Percentiles rank a stretch among this genome's conserved stretches.
Evolutionary conservation across 2,329 filamentous ascomycete species (phyloP).

Genomic region (Colletotrichum paranaense): DNA sequence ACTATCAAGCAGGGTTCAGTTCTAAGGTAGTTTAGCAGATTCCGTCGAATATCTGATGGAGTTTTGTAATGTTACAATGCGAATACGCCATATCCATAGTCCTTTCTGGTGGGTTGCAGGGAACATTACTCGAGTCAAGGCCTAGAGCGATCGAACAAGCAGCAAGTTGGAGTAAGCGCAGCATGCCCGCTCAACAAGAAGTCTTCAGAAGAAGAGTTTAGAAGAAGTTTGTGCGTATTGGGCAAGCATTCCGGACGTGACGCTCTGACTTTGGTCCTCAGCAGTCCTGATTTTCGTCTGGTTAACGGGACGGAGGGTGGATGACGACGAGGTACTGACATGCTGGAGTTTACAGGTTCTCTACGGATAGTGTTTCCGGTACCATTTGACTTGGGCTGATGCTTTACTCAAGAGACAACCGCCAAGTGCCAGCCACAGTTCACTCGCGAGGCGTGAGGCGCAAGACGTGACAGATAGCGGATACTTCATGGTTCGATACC

Average conservation of each 20-base stretch:
- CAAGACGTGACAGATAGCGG: neutral
- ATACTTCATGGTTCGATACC: neutral
- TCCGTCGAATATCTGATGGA: neutral
- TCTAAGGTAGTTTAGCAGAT: neutral
- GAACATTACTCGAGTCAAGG: neutral
- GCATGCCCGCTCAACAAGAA: neutral
- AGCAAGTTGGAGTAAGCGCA: neutral
- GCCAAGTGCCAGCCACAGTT: neutral
- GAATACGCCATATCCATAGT: neutral
- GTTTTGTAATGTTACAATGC: neutral
- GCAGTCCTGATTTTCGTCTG: neutral
- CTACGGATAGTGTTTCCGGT: neutral
- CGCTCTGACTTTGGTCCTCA: neutral
- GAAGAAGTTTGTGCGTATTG: neutral
- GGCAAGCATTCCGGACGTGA: neutral
- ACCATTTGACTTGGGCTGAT: neutral
- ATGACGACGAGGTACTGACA: neutral
- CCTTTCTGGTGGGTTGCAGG: neutral
- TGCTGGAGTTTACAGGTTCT: neutral
- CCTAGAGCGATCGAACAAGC: conserved; percentile 5
- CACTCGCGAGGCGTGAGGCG: neutral
- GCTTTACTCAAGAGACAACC: neutral
- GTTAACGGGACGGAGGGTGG: neutral
- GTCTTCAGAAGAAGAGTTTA: neutral
- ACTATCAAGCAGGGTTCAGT: neutral